Evolutionary conservation across 2,329 filamentous ascomycete genomes (phyloP).

Genomic region (Fulvia fulva): DNA sequence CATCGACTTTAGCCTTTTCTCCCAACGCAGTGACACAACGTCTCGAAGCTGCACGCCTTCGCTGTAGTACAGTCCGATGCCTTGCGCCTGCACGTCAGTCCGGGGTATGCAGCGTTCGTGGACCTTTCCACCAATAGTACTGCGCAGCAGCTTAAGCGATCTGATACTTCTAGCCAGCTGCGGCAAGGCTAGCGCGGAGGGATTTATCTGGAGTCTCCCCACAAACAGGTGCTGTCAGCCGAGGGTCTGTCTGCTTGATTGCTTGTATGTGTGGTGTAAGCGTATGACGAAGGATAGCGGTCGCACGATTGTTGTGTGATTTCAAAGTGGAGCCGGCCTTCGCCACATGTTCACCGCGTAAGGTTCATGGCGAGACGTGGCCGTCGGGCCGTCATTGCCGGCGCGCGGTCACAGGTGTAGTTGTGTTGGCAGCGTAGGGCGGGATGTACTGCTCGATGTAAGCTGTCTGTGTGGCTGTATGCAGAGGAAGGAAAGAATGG

Average conservation of each 20-base stretch:
- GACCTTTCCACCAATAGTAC: neutral
- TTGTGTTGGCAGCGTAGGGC: neutral
- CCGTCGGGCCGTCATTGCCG: neutral
- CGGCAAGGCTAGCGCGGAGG: neutral
- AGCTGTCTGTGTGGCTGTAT: neutral
- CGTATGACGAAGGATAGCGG: neutral
- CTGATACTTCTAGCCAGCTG: neutral
- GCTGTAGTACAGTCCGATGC: slow-evolving; percentile 5
- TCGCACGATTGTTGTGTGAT: neutral
- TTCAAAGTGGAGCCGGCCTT: neutral
- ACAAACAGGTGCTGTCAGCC: neutral
- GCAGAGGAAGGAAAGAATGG: neutral
- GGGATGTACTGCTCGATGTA: neutral
- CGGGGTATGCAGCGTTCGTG: neutral
- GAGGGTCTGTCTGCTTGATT: neutral
- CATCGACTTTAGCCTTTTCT: slow-evolving; percentile 1
- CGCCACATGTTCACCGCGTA: neutral
- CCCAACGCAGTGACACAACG: neutral
- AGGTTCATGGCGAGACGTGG: neutral
- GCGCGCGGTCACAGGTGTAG: neutral
- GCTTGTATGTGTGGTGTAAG: neutral
- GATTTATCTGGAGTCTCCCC: neutral
- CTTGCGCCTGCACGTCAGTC: slow-evolving; percentile 5
- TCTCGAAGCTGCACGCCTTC: neutral
- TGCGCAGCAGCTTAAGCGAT: neutral